Evolutionary conservation across 208 protist genomes (phyloP).

Genomic region (Acanthamoeba culbertsoni): DNA sequence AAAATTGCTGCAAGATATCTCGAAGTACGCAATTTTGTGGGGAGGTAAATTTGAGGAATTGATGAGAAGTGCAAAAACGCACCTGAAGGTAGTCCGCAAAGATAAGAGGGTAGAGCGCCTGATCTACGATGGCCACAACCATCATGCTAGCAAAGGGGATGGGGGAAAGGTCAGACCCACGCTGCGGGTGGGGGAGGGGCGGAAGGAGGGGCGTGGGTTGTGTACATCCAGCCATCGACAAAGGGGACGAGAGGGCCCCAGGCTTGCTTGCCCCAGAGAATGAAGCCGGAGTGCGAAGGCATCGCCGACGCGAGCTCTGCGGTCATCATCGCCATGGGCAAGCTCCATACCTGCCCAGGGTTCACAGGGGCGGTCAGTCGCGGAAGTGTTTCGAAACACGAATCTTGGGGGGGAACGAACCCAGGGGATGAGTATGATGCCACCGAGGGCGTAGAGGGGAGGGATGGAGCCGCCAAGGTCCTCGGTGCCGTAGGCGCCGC

Average conservation of each 20-base stretch:
- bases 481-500: conserved; percentile 33
- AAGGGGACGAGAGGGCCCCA: conserved; percentile 36
- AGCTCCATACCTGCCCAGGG: neutral
- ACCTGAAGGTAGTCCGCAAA: conserved; percentile 17
- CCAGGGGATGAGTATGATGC: conserved; percentile 31
- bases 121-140: conserved; percentile 25
- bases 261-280: conserved; percentile 9
- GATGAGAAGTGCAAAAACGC: too few relatives aligned
- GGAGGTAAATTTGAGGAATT: too few relatives aligned
- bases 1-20: neutral
- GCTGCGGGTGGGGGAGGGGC: neutral
- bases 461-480: conserved; percentile 24
- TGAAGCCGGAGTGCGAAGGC: conserved; percentile 38
- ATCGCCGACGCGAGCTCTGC: conserved; percentile 2
- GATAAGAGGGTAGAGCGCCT: conserved; percentile 47
- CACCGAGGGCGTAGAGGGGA: neutral
- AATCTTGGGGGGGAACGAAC: neutral
- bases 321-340: conserved; percentile 42
- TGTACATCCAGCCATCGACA: conserved; percentile 34
- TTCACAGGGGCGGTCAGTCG: neutral
- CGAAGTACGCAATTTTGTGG: neutral
- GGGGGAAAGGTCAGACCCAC: too few relatives aligned
- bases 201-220: neutral
- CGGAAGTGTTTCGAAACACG: neutral
- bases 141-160: neutral